Conservation (phyloP, 208 protist species). For the Trypanosoma cruzi region DNA sequence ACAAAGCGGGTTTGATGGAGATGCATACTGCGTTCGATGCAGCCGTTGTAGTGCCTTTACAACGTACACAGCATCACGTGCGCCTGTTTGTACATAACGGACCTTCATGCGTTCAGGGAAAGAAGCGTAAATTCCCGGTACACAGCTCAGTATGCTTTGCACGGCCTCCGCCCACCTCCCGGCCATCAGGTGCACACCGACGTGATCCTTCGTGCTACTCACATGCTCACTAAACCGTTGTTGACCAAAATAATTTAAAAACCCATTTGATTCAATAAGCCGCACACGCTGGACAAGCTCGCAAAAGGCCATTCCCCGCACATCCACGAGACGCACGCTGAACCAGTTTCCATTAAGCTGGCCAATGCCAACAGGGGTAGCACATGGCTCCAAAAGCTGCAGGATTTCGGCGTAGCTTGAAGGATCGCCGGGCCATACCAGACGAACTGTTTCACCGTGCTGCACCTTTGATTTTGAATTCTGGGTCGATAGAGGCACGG, state of each 20-base stretch:
- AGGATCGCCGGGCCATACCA: conserved; percentile 12
- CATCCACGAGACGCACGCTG: conserved; percentile 36
- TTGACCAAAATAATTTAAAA: conserved; percentile 96
- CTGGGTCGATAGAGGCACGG: conserved; percentile 35
- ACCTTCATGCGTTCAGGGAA: conserved; percentile 71
- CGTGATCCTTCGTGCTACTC: conserved; percentile 48
- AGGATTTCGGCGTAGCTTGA: conserved; percentile 24
- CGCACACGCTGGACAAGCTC: conserved; percentile 40
- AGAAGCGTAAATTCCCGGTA: conserved; percentile 42
- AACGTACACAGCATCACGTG: conserved; percentile 67
- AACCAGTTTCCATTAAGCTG: conserved; percentile 36
- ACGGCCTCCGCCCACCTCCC: conserved; percentile 60
- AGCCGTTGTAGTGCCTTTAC: conserved; percentile 55
- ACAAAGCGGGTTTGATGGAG: not conserved
- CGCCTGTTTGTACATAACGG: conserved; percentile 45
- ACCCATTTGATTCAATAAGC: conserved; percentile 51
- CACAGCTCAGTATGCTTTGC: conserved; percentile 18
- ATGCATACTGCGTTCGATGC: conserved; percentile 52
- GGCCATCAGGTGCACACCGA: conserved; percentile 71
- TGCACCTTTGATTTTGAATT: conserved; percentile 6
- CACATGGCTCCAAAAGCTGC: conserved; percentile 17
- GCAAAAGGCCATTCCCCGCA: conserved; percentile 19
- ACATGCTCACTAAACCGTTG: conserved; percentile 92
- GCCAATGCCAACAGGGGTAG: conserved; percentile 35
- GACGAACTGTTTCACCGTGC: not conserved